These are phyloP conservation scores for Termitomyces sp. DNA, from an alignment of 768 basidiomycete species.

Conservation along the genomic window DNA sequence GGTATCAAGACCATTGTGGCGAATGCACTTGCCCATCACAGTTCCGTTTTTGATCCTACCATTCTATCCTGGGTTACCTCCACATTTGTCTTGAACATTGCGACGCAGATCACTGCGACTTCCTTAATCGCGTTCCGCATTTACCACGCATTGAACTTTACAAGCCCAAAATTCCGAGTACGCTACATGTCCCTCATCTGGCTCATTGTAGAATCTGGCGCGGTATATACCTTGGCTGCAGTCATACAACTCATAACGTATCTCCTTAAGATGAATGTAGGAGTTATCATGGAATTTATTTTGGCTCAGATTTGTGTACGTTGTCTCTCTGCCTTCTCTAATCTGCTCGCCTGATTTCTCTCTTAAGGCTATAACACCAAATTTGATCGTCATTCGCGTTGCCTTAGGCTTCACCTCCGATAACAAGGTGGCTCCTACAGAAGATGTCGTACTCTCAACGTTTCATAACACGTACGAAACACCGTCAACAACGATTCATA, in stretches of 20 bases:
- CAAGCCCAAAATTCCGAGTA: constrained; percentile 12
- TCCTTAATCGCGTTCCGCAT: constrained; percentile 24
- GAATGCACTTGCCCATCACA: constrained; percentile 7
- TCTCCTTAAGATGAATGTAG: constrained; percentile 26
- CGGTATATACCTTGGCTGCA: constrained; percentile 26
- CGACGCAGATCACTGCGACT: constrained; percentile 26
- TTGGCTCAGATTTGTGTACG: constrained; percentile 26
- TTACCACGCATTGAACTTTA: constrained; percentile 20
- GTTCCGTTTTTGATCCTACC: constrained; percentile 24
- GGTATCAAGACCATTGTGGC: constrained; percentile 27
- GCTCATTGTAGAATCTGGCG: constrained; percentile 26
- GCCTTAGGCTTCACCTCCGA: neutral
- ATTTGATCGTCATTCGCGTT: constrained; percentile 3
- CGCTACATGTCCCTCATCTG: constrained; percentile 23
- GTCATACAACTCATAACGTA: constrained; percentile 26
- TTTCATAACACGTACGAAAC: neutral
- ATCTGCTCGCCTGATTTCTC: neutral
- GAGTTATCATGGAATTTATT: constrained; percentile 27
- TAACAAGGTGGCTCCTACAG: neutral
- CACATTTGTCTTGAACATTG: constrained; percentile 28
- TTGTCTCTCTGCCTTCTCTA: neutral
- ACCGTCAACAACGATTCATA: neutral
- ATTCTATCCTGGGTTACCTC: constrained; percentile 27
- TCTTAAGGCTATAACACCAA: neutral
- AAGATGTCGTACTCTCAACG: constrained; percentile 1